A percentile compares a stretch with the other conserved stretches of the same genome.
These are phyloP conservation scores for Blastobotrys peoriensis DNA, from an alignment of 805 yeast genomes.

Conservation along the genomic window DNA sequence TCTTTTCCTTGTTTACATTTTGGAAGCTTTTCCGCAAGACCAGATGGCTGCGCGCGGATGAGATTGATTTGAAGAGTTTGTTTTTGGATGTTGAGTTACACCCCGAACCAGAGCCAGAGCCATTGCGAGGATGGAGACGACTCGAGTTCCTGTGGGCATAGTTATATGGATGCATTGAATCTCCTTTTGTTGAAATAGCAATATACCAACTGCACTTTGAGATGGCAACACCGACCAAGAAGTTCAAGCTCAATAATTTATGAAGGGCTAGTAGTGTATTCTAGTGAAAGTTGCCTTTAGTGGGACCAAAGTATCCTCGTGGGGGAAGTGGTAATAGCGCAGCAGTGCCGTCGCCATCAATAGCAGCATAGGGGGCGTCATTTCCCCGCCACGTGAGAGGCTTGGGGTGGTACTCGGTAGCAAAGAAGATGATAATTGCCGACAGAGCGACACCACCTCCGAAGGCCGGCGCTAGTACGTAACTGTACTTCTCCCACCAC, in stretches of 20 bases:
- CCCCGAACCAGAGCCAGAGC: not conserved
- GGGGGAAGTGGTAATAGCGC: constrained; percentile 12
- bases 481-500: constrained; percentile 53
- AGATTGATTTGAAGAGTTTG: constrained; percentile 10
- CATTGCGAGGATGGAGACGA: not conserved
- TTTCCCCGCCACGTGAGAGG: constrained; percentile 47
- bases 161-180: too few relatives aligned
- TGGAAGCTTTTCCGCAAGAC: constrained; percentile 41
- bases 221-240: too few relatives aligned
- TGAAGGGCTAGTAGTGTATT: too few relatives aligned
- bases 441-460: constrained; percentile 48
- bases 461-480: constrained; percentile 42
- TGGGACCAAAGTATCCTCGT: constrained; percentile 10
- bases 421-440: constrained; percentile 41
- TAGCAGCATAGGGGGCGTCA: constrained; percentile 25
- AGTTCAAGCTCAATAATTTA: too few relatives aligned
- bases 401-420: constrained; percentile 39
- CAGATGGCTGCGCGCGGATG: constrained; percentile 6
- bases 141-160: not conserved
- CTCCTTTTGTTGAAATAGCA: too few relatives aligned
- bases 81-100: not conserved
- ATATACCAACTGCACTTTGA: too few relatives aligned
- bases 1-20: constrained; percentile 46
- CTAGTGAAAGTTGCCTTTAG: constrained; percentile 7
- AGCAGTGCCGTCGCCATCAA: constrained; percentile 15